These are phyloP conservation scores for Suillus clintonianus DNA, from an alignment of 768 basidiomycete species.

Conservation along the genomic window DNA sequence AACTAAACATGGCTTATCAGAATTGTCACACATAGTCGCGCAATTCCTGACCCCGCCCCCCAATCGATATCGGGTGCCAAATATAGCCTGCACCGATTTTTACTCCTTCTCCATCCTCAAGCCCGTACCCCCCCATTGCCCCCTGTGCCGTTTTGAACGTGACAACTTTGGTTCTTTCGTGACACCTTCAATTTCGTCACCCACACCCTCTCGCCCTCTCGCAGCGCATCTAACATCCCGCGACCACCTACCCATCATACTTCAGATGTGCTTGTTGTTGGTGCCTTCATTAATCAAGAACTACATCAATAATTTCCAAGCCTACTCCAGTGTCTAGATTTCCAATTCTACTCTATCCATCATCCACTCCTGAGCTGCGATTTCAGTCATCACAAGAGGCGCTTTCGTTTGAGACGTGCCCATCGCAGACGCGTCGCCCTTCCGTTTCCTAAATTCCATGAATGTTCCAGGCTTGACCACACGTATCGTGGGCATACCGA, in stretches of 20 bases:
- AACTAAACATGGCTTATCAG: background rate
- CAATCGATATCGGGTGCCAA: background rate
- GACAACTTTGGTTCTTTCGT: background rate
- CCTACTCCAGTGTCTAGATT: too few species aligned
- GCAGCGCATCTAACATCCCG: background rate
- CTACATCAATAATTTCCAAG: too few species aligned
- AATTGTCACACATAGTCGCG: background rate
- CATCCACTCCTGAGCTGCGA: too few species aligned
- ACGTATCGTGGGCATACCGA: slow-evolving; percentile 13
- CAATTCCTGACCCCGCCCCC: background rate
- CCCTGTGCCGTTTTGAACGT: background rate
- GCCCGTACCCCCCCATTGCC: too few species aligned
- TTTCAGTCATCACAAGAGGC: too few species aligned
- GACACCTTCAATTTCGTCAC: background rate
- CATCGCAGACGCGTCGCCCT: background rate
- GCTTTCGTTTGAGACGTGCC: too few species aligned
- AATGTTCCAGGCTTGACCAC: slow-evolving; percentile 14
- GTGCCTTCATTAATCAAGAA: too few species aligned
- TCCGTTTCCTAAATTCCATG: slow-evolving; percentile 11
- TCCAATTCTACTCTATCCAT: too few species aligned
- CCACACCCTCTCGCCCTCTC: too few species aligned
- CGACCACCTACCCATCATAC: too few species aligned
- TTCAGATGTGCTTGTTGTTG: too few species aligned
- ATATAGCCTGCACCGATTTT: background rate
- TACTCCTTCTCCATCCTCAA: background rate